phyloP scores from a whole-genome alignment of 805 yeast genomes.

The Candida coleopterorum region DNA sequence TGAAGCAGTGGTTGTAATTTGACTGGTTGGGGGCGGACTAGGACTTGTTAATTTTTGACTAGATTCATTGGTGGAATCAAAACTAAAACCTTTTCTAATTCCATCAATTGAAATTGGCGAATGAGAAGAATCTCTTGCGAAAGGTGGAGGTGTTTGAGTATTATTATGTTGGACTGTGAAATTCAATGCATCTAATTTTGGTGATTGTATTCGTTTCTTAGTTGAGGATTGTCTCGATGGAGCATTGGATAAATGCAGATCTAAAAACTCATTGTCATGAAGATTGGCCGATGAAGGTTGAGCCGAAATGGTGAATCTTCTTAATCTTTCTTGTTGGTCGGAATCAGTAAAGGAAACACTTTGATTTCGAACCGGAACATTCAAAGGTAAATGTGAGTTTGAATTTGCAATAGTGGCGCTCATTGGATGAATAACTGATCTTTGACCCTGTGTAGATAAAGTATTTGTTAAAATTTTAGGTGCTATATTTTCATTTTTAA shows the following conservation, averaged over 20 bases:
- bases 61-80: neutral
- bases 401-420: neutral
- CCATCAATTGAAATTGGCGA: constrained; percentile 8
- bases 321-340: constrained; percentile 32
- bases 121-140: neutral
- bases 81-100: constrained; percentile 5
- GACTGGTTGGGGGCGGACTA: constrained; percentile 9
- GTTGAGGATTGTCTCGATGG: constrained; percentile 9
- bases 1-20: neutral
- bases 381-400: neutral
- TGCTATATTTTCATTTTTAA: neutral
- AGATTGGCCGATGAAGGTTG: constrained; percentile 36
- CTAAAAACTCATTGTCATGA: neutral
- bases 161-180: neutral
- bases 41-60: constrained; percentile 3
- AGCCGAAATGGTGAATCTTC: constrained; percentile 41
- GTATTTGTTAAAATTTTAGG: constrained; percentile 4
- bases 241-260: neutral
- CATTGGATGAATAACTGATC: neutral
- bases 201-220: constrained; percentile 5
- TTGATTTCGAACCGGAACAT: constrained; percentile 8
- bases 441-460: too few relatives aligned
- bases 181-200: constrained; percentile 6
- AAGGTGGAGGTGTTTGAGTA: constrained; percentile 1
- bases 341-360: constrained; percentile 34